phyloP scores from a whole-genome alignment of 1,284 basidiomycete species.

The Phellopilus nigrolimitatus region DNA sequence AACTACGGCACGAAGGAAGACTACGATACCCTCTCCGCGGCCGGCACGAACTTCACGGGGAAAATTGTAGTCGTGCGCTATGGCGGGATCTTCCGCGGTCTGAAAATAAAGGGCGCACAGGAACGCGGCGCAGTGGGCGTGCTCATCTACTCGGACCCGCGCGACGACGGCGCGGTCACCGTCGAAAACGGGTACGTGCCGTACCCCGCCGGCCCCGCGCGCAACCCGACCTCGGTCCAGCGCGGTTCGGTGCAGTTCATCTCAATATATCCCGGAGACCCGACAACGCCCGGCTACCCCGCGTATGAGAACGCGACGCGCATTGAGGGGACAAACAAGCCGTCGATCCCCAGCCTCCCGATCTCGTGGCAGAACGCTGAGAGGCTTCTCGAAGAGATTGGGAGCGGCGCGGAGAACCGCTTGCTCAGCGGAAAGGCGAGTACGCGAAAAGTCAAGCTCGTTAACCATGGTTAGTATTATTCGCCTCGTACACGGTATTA shows the following conservation, averaged over 20 bases:
- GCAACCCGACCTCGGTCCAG: slow-evolving; percentile 80
- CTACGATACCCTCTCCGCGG: slow-evolving; percentile 56
- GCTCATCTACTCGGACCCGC: slow-evolving; percentile 85
- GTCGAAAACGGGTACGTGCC: slow-evolving; percentile 71
- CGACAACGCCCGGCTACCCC: slow-evolving; percentile 83
- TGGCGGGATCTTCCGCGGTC: slow-evolving; percentile 76
- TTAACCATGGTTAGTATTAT: slow-evolving; percentile 50
- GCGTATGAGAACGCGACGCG: slow-evolving; percentile 82
- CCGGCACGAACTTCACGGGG: slow-evolving; percentile 71
- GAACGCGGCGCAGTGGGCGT: slow-evolving; percentile 75
- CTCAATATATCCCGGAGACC: slow-evolving; percentile 79
- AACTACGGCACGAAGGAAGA: slow-evolving; percentile 80
- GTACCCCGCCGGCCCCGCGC: slow-evolving; percentile 85
- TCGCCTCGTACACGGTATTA: slow-evolving; percentile 9
- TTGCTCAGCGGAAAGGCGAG: slow-evolving; percentile 47
- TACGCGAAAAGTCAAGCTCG: slow-evolving; percentile 45
- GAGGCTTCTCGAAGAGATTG: slow-evolving; percentile 56
- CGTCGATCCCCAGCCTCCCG: slow-evolving; percentile 78
- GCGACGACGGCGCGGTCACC: slow-evolving; percentile 83
- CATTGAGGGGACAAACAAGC: slow-evolving; percentile 63
- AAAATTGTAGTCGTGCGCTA: slow-evolving; percentile 86
- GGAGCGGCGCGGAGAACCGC: slow-evolving; percentile 30
- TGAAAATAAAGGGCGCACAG: slow-evolving; percentile 80
- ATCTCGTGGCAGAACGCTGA: slow-evolving; percentile 71
- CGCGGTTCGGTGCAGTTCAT: slow-evolving; percentile 86